phyloP scores from a whole-genome alignment of 2,329 filamentous ascomycete genomes.

The Sporothrix globosa region DNA sequence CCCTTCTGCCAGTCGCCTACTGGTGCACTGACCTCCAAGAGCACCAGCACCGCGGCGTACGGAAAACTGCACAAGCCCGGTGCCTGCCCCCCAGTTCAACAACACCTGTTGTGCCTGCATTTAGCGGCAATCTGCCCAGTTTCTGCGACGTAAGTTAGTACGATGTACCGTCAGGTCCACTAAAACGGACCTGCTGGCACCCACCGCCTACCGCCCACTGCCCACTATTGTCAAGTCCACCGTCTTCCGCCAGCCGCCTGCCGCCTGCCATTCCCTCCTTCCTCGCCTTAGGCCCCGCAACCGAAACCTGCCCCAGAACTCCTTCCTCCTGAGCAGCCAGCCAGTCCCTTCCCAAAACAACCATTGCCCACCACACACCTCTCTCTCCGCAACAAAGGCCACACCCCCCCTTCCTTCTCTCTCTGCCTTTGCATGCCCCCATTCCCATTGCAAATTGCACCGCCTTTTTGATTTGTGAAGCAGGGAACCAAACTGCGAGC shows the following conservation, averaged over 20 bases:
- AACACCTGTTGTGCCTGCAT: not conserved
- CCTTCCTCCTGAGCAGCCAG: constrained; percentile 20
- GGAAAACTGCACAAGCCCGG: not conserved
- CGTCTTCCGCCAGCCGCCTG: not conserved
- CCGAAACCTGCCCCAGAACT: constrained; percentile 4
- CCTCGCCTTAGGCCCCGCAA: constrained; percentile 5
- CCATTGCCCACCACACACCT: constrained; percentile 3
- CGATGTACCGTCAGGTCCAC: not conserved
- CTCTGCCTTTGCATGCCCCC: not conserved
- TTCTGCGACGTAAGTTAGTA: not conserved
- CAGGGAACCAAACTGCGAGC: not conserved
- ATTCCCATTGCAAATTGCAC: constrained; percentile 10
- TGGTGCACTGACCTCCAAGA: constrained; percentile 20
- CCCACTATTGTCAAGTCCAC: constrained; percentile 5
- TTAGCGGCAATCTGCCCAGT: constrained; percentile 21
- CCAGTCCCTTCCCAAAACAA: constrained; percentile 27
- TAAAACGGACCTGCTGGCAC: not conserved
- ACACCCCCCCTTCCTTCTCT: not conserved
- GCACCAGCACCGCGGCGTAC: too few relatives aligned
- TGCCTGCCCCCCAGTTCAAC: not conserved
- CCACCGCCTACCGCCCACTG: constrained; percentile 13
- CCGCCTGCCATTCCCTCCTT: not conserved
- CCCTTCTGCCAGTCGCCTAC: constrained; percentile 1
- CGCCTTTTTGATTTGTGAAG: not conserved
- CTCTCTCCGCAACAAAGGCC: constrained; percentile 21